Base-by-base conservation (phyloP, 768 basidiomycete genomes). In the Suillus tomentosus region DNA sequence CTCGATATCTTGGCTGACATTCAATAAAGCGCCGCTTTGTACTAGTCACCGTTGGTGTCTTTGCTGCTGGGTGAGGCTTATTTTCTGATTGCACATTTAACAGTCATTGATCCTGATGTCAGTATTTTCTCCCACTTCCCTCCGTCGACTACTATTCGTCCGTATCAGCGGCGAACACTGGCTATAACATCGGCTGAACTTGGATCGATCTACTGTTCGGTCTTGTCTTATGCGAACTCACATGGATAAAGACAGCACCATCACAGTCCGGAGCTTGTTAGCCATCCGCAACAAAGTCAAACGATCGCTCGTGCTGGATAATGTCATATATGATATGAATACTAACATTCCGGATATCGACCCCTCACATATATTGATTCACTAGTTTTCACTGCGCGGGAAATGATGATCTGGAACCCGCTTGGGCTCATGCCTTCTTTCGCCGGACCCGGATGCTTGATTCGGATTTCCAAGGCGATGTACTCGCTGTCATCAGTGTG, bases 401-500 rank as follows among this genome's bases (percentile, higher is more conserved):
- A 78, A 81, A 67, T 95, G 92, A 86, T 51, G 85, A 88, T 65
- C 79, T 95, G 57, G 90, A 94, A 56, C 85, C 87, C 3, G 81
- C 86, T 13, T 96, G 94, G 94, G 81, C 88, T 1, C 80, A 82
- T 13, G 93, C 93, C 0, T 87, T 95, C 66, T 80, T 95, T 19
- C 83, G 84, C 22, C 79, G 93, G 39, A 91, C 92, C 0, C 81
- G 91, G 13, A 84, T 96, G 64, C 78, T 88, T 43, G 92, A 95
- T 71, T 81, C 88, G 0, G 86, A 88, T 66, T 95, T 95, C 68
- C 87, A 95, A 67, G 94, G 94, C 1, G 93, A 95, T 62, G 81
- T 94, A 8, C 80, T 95, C 4, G 90, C 93, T 11, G 90, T 95
- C 8, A 87, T 95, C 64, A 89, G 90, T 90, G 64, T 59, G 85